These are phyloP conservation scores for Fraxinus velutina DNA, from an alignment of 305 asterid species.

Conservation along the genomic window DNA sequence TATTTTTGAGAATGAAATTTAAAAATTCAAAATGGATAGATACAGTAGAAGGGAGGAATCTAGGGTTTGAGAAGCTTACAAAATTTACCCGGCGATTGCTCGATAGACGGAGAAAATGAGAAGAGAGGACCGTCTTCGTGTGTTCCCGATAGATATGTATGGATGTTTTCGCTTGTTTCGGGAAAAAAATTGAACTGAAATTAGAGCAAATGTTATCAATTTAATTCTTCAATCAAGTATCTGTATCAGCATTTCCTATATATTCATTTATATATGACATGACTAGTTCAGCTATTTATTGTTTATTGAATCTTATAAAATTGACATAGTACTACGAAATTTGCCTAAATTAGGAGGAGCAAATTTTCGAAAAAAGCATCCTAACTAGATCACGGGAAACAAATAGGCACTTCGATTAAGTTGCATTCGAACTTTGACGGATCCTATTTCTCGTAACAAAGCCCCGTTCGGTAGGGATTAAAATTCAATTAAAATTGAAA, in stretches of 20 bases:
- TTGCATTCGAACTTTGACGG: neutral
- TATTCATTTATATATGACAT: neutral
- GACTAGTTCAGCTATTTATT: neutral
- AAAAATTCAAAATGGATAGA: conserved; percentile 16
- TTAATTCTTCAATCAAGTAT: too few species aligned
- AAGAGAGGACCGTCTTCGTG: neutral
- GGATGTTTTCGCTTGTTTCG: neutral
- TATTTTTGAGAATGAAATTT: conserved; percentile 10
- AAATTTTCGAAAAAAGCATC: neutral
- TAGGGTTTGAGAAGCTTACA: conserved; percentile 37
- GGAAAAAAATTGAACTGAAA: neutral
- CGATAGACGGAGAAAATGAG: neutral
- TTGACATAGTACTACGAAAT: neutral
- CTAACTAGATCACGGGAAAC: neutral
- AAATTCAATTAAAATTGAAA: too few species aligned
- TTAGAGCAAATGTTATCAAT: neutral
- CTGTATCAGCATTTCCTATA: too few species aligned
- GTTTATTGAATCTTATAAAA: too few species aligned
- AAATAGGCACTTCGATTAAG: neutral
- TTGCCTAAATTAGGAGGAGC: neutral
- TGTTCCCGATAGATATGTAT: neutral
- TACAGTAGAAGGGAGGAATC: conserved; percentile 19
- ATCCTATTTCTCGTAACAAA: neutral
- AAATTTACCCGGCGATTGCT: conserved; percentile 19
- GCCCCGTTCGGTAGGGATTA: too few species aligned